Evolutionary conservation across 1,284 basidiomycete species (phyloP).

Genomic region (Puccinia sorghi): DNA sequence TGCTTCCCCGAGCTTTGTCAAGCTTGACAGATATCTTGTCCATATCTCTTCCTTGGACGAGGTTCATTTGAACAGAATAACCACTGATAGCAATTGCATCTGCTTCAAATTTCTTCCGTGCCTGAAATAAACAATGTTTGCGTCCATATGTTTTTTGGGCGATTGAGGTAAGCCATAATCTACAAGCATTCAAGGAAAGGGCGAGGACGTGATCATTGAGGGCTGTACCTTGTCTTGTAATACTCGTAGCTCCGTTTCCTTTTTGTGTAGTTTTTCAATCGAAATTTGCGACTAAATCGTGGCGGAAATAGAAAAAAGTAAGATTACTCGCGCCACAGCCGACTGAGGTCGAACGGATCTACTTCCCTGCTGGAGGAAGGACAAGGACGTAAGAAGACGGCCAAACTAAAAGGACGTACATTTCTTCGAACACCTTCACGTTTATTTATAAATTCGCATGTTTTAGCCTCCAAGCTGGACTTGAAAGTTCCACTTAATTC

Average conservation of each 20-base stretch:
- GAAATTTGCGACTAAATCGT: slow-evolving; percentile 68
- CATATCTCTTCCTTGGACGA: slow-evolving; percentile 89
- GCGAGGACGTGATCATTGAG: too few species aligned
- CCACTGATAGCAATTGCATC: slow-evolving; percentile 94
- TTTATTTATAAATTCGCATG: slow-evolving; percentile 2
- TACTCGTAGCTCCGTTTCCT: slow-evolving; percentile 76
- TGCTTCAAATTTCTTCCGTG: slow-evolving; percentile 88
- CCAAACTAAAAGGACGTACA: neutral
- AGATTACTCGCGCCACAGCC: too few species aligned
- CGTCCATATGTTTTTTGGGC: too few species aligned
- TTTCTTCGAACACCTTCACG: slow-evolving; percentile 27
- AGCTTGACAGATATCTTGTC: slow-evolving; percentile 86
- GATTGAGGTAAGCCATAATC: too few species aligned
- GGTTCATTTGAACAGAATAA: slow-evolving; percentile 85
- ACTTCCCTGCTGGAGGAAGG: too few species aligned
- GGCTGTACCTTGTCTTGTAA: slow-evolving; percentile 67
- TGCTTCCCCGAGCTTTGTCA: slow-evolving; percentile 83
- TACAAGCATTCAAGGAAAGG: too few species aligned
- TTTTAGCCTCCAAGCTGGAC: slow-evolving; percentile 69
- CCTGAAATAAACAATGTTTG: too few species aligned
- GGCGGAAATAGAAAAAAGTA: too few species aligned
- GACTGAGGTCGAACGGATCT: too few species aligned
- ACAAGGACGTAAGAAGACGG: neutral
- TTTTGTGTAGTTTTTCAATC: slow-evolving; percentile 85
- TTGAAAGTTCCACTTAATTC: slow-evolving; percentile 73